Conservation (phyloP, 1,284 basidiomycete genomes). For the Calocybe gambosa region DNA sequence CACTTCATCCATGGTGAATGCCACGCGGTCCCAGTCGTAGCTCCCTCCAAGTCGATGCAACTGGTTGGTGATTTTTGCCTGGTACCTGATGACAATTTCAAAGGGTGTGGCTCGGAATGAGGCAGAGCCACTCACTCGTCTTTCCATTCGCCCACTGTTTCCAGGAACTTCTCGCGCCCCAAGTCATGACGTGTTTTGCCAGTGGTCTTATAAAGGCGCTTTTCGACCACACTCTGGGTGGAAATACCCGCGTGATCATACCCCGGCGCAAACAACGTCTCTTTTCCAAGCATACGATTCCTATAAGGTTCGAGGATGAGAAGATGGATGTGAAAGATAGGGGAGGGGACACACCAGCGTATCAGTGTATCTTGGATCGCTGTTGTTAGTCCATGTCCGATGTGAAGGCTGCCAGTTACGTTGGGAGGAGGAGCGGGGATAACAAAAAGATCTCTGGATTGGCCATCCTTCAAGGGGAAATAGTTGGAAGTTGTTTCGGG, state of each 20-base stretch:
- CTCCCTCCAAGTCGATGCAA: slow-evolving; percentile 88
- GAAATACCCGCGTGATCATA: slow-evolving; percentile 99
- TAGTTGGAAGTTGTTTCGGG: slow-evolving; percentile 65
- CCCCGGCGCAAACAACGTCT: slow-evolving; percentile 87
- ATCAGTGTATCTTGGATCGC: slow-evolving; percentile 89
- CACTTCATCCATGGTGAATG: slow-evolving; percentile 95
- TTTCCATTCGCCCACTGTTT: slow-evolving; percentile 96
- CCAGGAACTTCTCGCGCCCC: slow-evolving; percentile 88
- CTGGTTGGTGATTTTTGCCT: slow-evolving; percentile 87
- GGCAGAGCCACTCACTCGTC: slow-evolving; percentile 63
- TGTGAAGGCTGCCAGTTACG: slow-evolving; percentile 95
- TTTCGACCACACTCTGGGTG: slow-evolving; percentile 97
- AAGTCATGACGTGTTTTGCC: slow-evolving; percentile 90
- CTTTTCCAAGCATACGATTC: slow-evolving; percentile 96
- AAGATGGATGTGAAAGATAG: not conserved
- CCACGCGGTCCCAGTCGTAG: slow-evolving; percentile 90
- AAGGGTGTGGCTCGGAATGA: not conserved
- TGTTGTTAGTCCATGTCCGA: slow-evolving; percentile 92
- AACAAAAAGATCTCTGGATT: slow-evolving; percentile 53
- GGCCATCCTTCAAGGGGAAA: slow-evolving; percentile 50
- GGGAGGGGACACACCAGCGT: slow-evolving; percentile 60
- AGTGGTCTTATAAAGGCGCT: slow-evolving; percentile 79
- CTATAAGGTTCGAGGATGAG: slow-evolving; percentile 42
- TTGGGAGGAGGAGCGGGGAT: slow-evolving; percentile 97
- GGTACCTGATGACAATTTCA: slow-evolving; percentile 74